Percentiles rank a stretch among this genome's conserved stretches.
These are phyloP conservation scores for Quercus lobata DNA, from an alignment of 331 rosid genomes.

Conservation along the genomic window DNA sequence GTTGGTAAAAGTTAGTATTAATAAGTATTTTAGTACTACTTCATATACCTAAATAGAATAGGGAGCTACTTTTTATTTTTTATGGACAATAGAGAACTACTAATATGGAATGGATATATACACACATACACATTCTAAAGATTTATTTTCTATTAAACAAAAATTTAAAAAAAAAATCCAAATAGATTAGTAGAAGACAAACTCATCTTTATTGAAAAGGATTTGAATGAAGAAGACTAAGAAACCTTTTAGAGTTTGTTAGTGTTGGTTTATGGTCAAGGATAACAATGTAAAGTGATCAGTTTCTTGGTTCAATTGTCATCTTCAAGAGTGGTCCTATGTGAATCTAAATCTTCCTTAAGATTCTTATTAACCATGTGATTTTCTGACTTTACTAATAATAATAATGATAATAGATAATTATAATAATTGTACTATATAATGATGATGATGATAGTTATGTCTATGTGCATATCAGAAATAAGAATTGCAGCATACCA, in stretches of 20 bases:
- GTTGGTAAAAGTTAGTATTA: too few relatives aligned
- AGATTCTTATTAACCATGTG: slow-evolving; percentile 11
- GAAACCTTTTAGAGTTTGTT: neutral
- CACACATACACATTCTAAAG: too few relatives aligned
- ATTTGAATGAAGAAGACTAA: slow-evolving; percentile 2
- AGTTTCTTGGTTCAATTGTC: slow-evolving; percentile 24
- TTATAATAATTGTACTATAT: too few relatives aligned
- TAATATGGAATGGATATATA: too few relatives aligned
- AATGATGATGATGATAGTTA: neutral
- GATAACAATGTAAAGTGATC: slow-evolving; percentile 3
- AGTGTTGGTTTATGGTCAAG: neutral
- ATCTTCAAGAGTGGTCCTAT: slow-evolving; percentile 18
- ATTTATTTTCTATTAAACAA: too few relatives aligned
- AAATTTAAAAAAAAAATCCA: neutral
- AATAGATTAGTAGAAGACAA: slow-evolving; percentile 16
- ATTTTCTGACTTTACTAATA: neutral
- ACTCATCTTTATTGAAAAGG: slow-evolving; percentile 16
- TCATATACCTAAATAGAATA: too few relatives aligned
- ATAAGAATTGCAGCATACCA: neutral
- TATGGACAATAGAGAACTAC: too few relatives aligned
- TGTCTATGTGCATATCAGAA: neutral
- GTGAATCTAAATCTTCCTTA: slow-evolving; percentile 24
- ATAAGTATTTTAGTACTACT: too few relatives aligned
- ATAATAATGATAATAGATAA: neutral
- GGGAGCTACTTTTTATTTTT: too few relatives aligned